Evolutionary conservation across 106 monocot genomes (phyloP).

Genomic region (Gastrodia elata): DNA sequence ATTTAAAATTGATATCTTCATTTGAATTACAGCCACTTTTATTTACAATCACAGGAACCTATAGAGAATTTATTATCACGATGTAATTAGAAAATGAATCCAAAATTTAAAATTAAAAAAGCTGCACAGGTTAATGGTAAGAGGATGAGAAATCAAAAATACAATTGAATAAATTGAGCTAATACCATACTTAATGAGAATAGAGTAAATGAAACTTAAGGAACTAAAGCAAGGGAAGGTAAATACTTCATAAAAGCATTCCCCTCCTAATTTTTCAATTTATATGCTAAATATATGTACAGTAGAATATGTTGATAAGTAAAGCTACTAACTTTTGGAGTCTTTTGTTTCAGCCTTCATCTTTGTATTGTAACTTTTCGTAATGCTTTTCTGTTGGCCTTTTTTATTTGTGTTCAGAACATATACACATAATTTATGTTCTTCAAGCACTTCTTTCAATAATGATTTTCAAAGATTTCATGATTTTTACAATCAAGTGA

Average conservation of each 20-base stretch:
- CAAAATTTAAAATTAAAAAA: neutral
- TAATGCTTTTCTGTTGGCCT: neutral
- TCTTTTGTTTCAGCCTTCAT: neutral
- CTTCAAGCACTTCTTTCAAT: neutral
- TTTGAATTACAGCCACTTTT: conserved; percentile 86
- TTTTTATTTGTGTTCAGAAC: neutral
- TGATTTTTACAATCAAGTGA: neutral
- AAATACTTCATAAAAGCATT: neutral
- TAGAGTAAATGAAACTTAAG: neutral
- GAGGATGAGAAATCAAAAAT: neutral
- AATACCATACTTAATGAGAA: neutral
- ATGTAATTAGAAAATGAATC: neutral
- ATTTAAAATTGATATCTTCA: conserved; percentile 87
- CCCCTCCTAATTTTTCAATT: neutral
- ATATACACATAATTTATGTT: neutral
- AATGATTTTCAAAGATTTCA: neutral
- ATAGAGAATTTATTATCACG: conserved; percentile 9
- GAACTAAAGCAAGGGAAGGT: neutral
- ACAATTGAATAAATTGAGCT: neutral
- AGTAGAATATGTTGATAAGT: neutral
- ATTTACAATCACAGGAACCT: conserved; percentile 77
- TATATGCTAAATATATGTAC: neutral
- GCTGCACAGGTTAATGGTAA: neutral
- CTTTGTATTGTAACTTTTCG: neutral
- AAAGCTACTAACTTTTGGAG: neutral